Base-by-base conservation (phyloP, 176 grass and related monocot species). In the sorghum (Sorghum bicolor) region DNA sequence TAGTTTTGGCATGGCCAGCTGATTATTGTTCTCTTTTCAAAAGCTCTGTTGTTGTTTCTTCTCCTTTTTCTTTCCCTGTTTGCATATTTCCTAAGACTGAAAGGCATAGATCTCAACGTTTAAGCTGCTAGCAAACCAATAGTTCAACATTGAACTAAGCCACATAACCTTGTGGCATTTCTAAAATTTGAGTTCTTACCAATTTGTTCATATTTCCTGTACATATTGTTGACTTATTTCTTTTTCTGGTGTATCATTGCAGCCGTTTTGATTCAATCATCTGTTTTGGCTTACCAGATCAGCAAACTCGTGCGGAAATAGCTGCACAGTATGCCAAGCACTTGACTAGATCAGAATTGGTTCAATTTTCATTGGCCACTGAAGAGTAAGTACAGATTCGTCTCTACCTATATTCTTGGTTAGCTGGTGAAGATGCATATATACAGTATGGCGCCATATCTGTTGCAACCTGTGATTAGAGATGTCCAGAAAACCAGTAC, bases 181-280 rank as follows among this genome's bases (percentile, higher is more conserved):
- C 10, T 82, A 20, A 38, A 83, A 82, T 34, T 72, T 67, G 7
- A 58, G 28, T 28, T 4, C 1, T 73, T 19, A 66, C 38, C 47
- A 69, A 37, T 67, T 70, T 24, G 16, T 41, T 77, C 12, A 22
- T 77, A 80, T 74, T 63, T 14, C 39, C 39, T 25, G 22, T 71
- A 22, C 61, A 34, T 64, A 63, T 70, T 75, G 63, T 72, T 70
- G 53, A 74, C 62, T 62, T 62, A 4, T 72, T 31, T 40, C 24
- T 25, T 78, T 44, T 76, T 82, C 25, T 45, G 13, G 89, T 78
- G 26, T 64, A 83, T 32, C 41, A 87, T 90, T 92, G 72, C 89
- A 98, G 96, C 87, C 93, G 96, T 84, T 98, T 98, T 83, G 93
- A 95, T 94, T 95, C 96, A 65, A 92, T 92, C 28, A 95, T 98